A percentile compares a stretch with the other conserved stretches of the same genome.
Conservation (phyloP, 305 asterid genomes). For the Petunia hybrid region DNA sequence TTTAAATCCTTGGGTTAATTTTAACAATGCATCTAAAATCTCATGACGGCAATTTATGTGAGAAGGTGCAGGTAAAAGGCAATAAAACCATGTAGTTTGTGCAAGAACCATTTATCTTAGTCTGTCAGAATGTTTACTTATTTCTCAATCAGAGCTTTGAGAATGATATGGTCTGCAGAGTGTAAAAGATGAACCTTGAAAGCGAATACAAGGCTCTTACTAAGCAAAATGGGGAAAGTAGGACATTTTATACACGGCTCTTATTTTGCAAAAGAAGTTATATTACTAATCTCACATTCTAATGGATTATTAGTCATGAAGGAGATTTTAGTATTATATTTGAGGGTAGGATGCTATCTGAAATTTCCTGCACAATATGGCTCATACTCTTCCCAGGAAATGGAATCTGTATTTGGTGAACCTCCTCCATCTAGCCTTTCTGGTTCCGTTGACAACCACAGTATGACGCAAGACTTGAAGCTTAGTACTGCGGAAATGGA, state of each 20-base stretch:
- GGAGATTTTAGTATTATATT: not conserved
- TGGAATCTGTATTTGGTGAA: slow-evolving; percentile 90
- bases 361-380: not conserved
- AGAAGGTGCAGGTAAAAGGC: not conserved
- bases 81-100: not conserved
- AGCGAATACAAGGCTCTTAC: not conserved
- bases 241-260: not conserved
- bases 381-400: slow-evolving; percentile 60
- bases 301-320: not conserved
- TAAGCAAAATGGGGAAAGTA: not conserved
- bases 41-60: not conserved
- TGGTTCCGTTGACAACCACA: slow-evolving; percentile 51
- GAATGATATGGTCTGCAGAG: not conserved
- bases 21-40: not conserved
- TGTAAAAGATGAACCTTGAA: not conserved
- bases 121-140: slow-evolving; percentile 10
- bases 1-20: not conserved
- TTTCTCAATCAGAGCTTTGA: slow-evolving; percentile 22
- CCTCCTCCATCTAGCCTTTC: slow-evolving; percentile 66
- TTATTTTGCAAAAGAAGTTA: not conserved
- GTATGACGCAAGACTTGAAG: slow-evolving; percentile 43
- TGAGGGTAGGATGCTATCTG: not conserved
- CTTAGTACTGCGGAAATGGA: slow-evolving; percentile 14
- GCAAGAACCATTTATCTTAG: not conserved
- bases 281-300: not conserved